These are phyloP conservation scores for Candida mesenterica DNA, from an alignment of 1,139 yeast species.

Conservation along the genomic window DNA sequence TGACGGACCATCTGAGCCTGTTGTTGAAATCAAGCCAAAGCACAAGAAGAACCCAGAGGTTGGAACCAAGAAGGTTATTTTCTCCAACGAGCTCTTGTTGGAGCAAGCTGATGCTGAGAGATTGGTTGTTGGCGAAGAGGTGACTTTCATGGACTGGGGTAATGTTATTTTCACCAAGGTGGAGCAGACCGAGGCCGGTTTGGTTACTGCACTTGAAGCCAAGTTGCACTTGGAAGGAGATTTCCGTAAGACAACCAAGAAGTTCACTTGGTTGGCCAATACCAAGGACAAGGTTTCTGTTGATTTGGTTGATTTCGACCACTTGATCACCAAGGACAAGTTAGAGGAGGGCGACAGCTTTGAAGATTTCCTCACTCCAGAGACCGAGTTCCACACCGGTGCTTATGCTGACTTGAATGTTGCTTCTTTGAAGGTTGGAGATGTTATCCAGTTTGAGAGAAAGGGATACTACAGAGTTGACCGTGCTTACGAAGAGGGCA, in stretches of 20 bases:
- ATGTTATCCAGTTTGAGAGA: constrained; percentile 92
- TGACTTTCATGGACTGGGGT: constrained; percentile 99
- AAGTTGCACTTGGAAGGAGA: constrained; percentile 92
- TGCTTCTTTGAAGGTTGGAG: constrained; percentile 74
- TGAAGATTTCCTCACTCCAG: constrained; percentile 87
- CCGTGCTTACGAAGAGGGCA: constrained; percentile 52
- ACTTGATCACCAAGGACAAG: constrained; percentile 92
- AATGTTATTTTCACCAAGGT: constrained; percentile 80
- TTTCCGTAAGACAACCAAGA: constrained; percentile 94
- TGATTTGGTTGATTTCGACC: constrained; percentile 90
- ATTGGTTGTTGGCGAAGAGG: constrained; percentile 74
- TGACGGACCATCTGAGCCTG: constrained; percentile 67
- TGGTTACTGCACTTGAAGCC: constrained; percentile 67
- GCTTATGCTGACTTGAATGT: constrained; percentile 85
- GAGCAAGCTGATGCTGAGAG: constrained; percentile 89
- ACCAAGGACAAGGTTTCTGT: constrained; percentile 68
- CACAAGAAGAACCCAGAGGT: constrained; percentile 95
- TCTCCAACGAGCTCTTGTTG: constrained; percentile 60
- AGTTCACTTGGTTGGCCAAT: constrained; percentile 92
- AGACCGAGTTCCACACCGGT: constrained; percentile 77
- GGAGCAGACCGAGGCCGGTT: constrained; percentile 51
- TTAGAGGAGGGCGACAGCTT: constrained; percentile 93
- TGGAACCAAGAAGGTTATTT: constrained; percentile 79
- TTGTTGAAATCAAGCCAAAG: constrained; percentile 75
- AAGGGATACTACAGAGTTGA: constrained; percentile 95